Percentiles rank a stretch among this genome's conserved stretches.
Evolutionary conservation across 1,284 basidiomycete species (phyloP).

Genomic region (Vanrija sp.): DNA sequence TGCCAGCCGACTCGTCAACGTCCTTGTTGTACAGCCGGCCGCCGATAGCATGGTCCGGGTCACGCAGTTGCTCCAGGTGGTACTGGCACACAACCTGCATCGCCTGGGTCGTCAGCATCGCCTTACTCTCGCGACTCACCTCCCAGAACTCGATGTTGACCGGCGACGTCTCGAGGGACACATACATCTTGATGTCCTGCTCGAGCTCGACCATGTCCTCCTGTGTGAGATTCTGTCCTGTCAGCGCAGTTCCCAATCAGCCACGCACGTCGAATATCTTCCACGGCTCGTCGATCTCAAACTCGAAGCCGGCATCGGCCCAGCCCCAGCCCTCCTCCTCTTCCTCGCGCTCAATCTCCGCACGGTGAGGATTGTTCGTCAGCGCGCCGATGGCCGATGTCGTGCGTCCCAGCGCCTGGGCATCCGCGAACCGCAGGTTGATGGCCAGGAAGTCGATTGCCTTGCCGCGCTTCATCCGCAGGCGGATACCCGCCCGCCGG

Average conservation of each 20-base stretch:
- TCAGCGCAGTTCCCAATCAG: background rate
- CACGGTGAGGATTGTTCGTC: slow-evolving; percentile 26
- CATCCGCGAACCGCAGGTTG: slow-evolving; percentile 80
- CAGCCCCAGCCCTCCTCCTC: slow-evolving; percentile 65
- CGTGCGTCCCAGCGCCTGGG: slow-evolving; percentile 47
- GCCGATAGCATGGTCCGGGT: slow-evolving; percentile 47
- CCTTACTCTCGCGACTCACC: slow-evolving; percentile 52
- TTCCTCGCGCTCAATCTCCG: slow-evolving; percentile 51
- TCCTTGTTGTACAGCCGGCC: slow-evolving; percentile 36
- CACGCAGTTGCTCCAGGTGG: slow-evolving; percentile 70
- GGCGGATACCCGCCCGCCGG: slow-evolving; percentile 82
- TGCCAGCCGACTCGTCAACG: slow-evolving; percentile 36
- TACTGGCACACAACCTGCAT: slow-evolving; percentile 97
- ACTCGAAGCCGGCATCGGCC: slow-evolving; percentile 84
- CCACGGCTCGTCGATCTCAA: slow-evolving; percentile 97
- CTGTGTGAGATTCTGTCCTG: slow-evolving; percentile 68
- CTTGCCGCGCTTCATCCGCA: slow-evolving; percentile 92
- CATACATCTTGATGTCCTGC: slow-evolving; percentile 88
- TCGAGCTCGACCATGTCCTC: slow-evolving; percentile 90
- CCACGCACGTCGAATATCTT: slow-evolving; percentile 82
- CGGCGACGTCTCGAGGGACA: slow-evolving; percentile 77
- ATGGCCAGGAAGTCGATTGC: slow-evolving; percentile 91
- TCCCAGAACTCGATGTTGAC: slow-evolving; percentile 96
- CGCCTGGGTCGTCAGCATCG: slow-evolving; percentile 55
- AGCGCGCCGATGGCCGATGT: slow-evolving; percentile 40